Evolutionary conservation across 176 grass and related monocot genomes (phyloP), one percentile per base, ranked within the genome.

Genomic region (Canna indica): DNA sequence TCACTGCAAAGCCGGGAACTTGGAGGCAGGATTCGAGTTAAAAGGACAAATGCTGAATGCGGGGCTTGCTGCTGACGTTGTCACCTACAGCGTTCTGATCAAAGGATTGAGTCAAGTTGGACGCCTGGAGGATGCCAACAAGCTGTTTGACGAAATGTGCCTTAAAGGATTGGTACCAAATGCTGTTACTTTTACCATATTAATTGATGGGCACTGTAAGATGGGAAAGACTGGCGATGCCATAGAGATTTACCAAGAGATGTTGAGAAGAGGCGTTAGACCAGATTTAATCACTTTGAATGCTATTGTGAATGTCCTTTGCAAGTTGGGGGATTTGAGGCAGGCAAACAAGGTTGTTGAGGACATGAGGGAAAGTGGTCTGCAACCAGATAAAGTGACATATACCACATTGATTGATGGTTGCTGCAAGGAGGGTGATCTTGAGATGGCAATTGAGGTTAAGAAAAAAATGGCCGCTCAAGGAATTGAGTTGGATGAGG

Each of bases 341-440:
- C 63, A 76, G 67, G 85, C 90, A 25, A 61, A 71, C 25, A 52
- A 2, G 52, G 73, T 92, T 58, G 68, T 86, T 67, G 78, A 79
- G 35, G 78, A 86, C 58, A 93, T 86, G 83, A 88, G 63, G 45
- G 29, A 41, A 1, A 24, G 36, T 3, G 83, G 80, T 50, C 15
- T 86, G 20, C 83, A 73, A 48, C 85, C 85, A 0, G 90, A 88
- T 47, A 88, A 79, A 50, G 75, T 93, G 18, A 88, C 90, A 67
- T 88, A 88, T 29, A 93, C 90, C 22, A 84, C 83, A 25, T 68
- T 93, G 0, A 83, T 93, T 3, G 90, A 93, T 81, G 85, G 83
- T 14, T 88, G 72, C 65, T 88, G 80, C 80, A 93, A 93, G 80
- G 90, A 86, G 46, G 85, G 78, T 5, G 69, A 86, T 45, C 58